Evolutionary conservation across 2,329 filamentous ascomycete genomes (phyloP).

Genomic region (Elsinoe ampelina): DNA sequence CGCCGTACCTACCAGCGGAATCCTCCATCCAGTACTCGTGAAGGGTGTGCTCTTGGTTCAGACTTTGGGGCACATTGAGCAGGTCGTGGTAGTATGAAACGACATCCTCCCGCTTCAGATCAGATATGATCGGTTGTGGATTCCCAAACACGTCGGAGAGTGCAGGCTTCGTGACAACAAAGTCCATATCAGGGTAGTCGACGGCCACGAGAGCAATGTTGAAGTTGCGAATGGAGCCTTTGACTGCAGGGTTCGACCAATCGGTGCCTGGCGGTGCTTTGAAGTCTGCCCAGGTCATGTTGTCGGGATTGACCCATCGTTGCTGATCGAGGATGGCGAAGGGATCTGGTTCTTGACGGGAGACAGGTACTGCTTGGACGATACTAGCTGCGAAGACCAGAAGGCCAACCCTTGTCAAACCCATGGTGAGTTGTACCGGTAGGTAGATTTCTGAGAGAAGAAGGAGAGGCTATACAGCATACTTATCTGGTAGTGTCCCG

Average conservation of each 20-base stretch:
- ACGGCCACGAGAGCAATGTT: conserved; percentile 47
- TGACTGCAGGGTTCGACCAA: conserved; percentile 39
- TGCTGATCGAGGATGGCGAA: conserved; percentile 45
- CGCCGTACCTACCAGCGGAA: conserved; percentile 44
- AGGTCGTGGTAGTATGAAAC: conserved; percentile 44
- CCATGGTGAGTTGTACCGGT: background rate
- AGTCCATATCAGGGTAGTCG: conserved; percentile 43
- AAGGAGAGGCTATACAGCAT: background rate
- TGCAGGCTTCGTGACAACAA: conserved; percentile 39
- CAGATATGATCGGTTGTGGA: conserved; percentile 36
- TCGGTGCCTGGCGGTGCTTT: conserved; percentile 38
- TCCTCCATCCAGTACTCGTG: conserved; percentile 53
- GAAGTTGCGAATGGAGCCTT: conserved; percentile 43
- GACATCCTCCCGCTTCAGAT: conserved; percentile 38
- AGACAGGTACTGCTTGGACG: background rate
- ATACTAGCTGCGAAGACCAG: background rate
- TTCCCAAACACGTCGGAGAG: conserved; percentile 44
- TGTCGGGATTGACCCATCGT: conserved; percentile 45
- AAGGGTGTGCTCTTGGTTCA: conserved; percentile 45
- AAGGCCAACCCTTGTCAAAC: background rate
- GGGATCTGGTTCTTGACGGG: conserved; percentile 26
- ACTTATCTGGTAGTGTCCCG: background rate
- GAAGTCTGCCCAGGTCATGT: conserved; percentile 47
- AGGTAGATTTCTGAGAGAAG: background rate
- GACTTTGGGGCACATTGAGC: conserved; percentile 40